Evolutionary conservation across 2,329 filamentous ascomycete species (phyloP).

Genomic region (Colletotrichum chrysophilum): DNA sequence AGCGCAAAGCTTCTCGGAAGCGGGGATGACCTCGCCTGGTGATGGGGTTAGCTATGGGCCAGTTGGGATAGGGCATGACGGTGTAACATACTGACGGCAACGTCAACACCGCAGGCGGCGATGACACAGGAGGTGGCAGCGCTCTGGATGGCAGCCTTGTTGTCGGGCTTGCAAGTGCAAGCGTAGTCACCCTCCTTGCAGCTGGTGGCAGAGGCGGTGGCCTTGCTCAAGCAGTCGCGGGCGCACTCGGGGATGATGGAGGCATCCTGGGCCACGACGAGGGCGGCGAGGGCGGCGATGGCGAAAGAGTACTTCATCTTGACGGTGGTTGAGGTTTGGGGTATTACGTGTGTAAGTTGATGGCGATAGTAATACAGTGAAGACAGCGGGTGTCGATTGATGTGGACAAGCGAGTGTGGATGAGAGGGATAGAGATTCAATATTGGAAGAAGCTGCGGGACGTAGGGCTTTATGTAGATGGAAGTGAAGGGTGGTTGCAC

Average conservation of each 20-base stretch:
- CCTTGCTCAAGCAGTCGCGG: slow-evolving; percentile 37
- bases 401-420: slow-evolving; percentile 1
- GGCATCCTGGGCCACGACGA: slow-evolving; percentile 33
- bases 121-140: slow-evolving; percentile 40
- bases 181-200: slow-evolving; percentile 36
- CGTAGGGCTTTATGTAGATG: slow-evolving; percentile 14
- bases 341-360: background rate
- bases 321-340: slow-evolving; percentile 1
- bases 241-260: slow-evolving; percentile 38
- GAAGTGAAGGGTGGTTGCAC: background rate
- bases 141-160: slow-evolving; percentile 35
- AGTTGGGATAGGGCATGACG: background rate
- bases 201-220: slow-evolving; percentile 32
- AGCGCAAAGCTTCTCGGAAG: slow-evolving; percentile 39
- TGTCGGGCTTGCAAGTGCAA: slow-evolving; percentile 37
- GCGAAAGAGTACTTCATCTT: slow-evolving; percentile 26
- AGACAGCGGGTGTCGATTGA: background rate
- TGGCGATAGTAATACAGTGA: slow-evolving; percentile 7
- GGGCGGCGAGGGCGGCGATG: slow-evolving; percentile 36
- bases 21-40: slow-evolving; percentile 44
- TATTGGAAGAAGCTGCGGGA: background rate
- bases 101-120: slow-evolving; percentile 37
- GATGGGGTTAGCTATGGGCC: background rate
- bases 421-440: background rate
- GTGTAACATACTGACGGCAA: slow-evolving; percentile 41